Evolutionary conservation across 306 rosid species (phyloP).

Genomic region (Mucuna pruriens): DNA sequence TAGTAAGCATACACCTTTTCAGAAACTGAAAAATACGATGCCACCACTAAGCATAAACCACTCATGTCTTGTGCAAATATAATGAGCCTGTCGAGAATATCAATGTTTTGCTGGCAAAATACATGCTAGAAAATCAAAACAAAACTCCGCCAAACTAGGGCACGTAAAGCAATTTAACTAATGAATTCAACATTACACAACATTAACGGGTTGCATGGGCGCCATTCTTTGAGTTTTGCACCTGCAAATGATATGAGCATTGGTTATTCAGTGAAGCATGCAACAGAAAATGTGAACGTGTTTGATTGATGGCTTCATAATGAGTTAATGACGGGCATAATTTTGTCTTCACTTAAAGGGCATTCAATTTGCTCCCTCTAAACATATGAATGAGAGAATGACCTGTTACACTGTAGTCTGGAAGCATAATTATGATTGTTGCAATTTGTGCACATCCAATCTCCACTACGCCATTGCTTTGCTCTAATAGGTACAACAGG

Average conservation of each 20-base stretch:
- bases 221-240: constrained; percentile 76
- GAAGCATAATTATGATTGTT: constrained; percentile 97
- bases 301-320: constrained; percentile 20
- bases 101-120: constrained; percentile 31
- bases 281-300: constrained; percentile 4
- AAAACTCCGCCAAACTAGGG: constrained; percentile 40
- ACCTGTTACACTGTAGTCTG: constrained; percentile 90
- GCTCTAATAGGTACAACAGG: constrained; percentile 63
- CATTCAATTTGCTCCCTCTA: neutral
- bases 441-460: constrained; percentile 98
- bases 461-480: constrained; percentile 94
- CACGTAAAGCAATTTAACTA: constrained; percentile 34
- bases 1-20: constrained; percentile 43
- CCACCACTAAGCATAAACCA: constrained; percentile 31
- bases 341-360: neutral
- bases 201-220: constrained; percentile 64
- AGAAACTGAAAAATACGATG: constrained; percentile 19
- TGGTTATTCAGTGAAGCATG: constrained; percentile 27
- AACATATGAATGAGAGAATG: constrained; percentile 28
- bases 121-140: constrained; percentile 40
- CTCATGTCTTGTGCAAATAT: constrained; percentile 37
- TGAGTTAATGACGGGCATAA: neutral
- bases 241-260: constrained; percentile 56
- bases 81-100: constrained; percentile 29
- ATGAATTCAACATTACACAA: constrained; percentile 46